phyloP scores from a whole-genome alignment of 164 flowering plant genomes.

The Echeveria elegans region DNA sequence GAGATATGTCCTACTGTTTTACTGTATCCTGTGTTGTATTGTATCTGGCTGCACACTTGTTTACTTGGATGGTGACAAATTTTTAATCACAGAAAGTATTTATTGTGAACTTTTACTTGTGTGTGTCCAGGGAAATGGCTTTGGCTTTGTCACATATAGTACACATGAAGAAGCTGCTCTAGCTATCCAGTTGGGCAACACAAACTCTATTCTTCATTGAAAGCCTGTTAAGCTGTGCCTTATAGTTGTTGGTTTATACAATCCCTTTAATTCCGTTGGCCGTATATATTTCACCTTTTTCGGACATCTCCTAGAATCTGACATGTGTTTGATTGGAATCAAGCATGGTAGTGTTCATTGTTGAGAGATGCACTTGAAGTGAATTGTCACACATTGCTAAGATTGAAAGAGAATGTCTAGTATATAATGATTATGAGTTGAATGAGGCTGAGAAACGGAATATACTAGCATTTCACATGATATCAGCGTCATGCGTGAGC shows the following conservation, averaged over 20 bases:
- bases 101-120: background rate
- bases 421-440: too few relatives aligned
- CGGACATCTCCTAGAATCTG: background rate
- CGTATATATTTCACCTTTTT: background rate
- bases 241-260: background rate
- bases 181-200: constrained; percentile 93
- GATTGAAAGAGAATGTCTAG: too few relatives aligned
- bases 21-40: background rate
- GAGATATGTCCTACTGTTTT: background rate
- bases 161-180: constrained; percentile 88
- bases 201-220: constrained; percentile 56
- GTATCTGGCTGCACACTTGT: background rate
- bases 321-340: background rate
- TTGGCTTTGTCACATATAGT: constrained; percentile 93
- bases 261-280: background rate
- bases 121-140: constrained; percentile 83
- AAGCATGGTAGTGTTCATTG: constrained; percentile 80
- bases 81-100: background rate
- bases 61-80: background rate
- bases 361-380: too few relatives aligned
- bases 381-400: too few relatives aligned
- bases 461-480: too few relatives aligned
- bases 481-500: too few relatives aligned
- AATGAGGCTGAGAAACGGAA: too few relatives aligned
- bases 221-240: constrained; percentile 69